Evolutionary conservation across 1,284 basidiomycete species (phyloP).

Genomic region (Leccinum cinnamomeum): DNA sequence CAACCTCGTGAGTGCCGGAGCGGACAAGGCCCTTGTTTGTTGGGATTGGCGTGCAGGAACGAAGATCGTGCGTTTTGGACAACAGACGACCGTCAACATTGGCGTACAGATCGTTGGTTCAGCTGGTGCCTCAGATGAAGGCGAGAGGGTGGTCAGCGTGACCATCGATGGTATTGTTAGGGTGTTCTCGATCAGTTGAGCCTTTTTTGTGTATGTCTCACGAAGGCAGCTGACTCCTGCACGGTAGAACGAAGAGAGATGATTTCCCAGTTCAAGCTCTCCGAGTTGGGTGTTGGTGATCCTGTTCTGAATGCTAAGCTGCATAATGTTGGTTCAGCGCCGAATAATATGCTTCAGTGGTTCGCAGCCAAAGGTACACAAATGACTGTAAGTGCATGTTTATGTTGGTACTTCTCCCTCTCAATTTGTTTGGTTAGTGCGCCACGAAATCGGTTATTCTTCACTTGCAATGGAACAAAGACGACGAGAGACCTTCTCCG

Average conservation of each 20-base stretch:
- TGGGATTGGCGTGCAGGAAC: conserved; percentile 87
- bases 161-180: conserved; percentile 91
- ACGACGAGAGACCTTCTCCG: conserved; percentile 36
- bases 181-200: conserved; percentile 83
- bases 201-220: conserved; percentile 10
- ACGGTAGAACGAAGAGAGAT: conserved; percentile 71
- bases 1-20: conserved; percentile 87
- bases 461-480: conserved; percentile 86
- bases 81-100: conserved; percentile 90
- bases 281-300: conserved; percentile 73
- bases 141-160: conserved; percentile 81
- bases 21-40: conserved; percentile 86
- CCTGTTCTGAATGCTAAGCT: conserved; percentile 63
- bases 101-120: conserved; percentile 80
- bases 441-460: conserved; percentile 87
- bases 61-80: conserved; percentile 88
- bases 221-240: conserved; percentile 8
- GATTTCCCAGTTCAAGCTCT: conserved; percentile 87
- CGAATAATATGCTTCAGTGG: conserved; percentile 89
- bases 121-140: conserved; percentile 49
- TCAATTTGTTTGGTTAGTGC: conserved; percentile 49
- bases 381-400: conserved; percentile 67
- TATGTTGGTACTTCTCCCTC: not conserved
- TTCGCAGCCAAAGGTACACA: conserved; percentile 88
- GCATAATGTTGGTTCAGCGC: conserved; percentile 71